These are phyloP conservation scores for Sodiomyces alkalinus DNA, from an alignment of 2,329 filamentous ascomycete genomes.

Conservation along the genomic window DNA sequence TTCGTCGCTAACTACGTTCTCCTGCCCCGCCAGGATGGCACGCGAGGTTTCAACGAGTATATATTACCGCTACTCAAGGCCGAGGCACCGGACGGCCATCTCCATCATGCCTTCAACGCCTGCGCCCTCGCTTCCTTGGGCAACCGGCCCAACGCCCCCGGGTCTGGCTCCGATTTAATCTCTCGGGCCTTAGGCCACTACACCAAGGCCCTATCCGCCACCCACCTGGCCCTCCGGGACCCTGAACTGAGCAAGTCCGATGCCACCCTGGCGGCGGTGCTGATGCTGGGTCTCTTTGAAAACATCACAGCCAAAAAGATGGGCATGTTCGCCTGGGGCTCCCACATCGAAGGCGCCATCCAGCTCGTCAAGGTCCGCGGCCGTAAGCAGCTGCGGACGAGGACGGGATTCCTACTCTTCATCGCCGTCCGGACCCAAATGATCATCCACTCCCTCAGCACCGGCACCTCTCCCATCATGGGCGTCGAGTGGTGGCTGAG, in stretches of 20 bases:
- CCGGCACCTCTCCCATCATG: conserved; percentile 35
- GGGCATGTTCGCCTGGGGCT: conserved; percentile 35
- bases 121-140: conserved; percentile 42
- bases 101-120: conserved; percentile 42
- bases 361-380: conserved; percentile 43
- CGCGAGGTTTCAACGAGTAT: conserved; percentile 43
- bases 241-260: conserved; percentile 35
- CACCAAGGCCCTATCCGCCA: conserved; percentile 35
- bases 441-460: conserved; percentile 41
- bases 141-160: conserved; percentile 26
- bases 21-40: conserved; percentile 31
- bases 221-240: conserved; percentile 36
- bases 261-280: conserved; percentile 40
- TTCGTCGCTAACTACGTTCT: conserved; percentile 48
- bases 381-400: conserved; percentile 36
- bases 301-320: conserved; percentile 16
- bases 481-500: conserved; percentile 45
- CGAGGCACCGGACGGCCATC: conserved; percentile 26
- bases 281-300: conserved; percentile 46
- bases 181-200: conserved; percentile 35
- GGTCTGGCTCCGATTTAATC: conserved; percentile 14
- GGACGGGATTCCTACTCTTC: conserved; percentile 38
- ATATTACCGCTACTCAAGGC: conserved; percentile 37
- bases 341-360: conserved; percentile 49
- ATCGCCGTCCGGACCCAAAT: conserved; percentile 45